These are phyloP conservation scores for Reticulascus tulasneorum DNA, from an alignment of 2,329 filamentous ascomycete genomes.

Conservation along the genomic window DNA sequence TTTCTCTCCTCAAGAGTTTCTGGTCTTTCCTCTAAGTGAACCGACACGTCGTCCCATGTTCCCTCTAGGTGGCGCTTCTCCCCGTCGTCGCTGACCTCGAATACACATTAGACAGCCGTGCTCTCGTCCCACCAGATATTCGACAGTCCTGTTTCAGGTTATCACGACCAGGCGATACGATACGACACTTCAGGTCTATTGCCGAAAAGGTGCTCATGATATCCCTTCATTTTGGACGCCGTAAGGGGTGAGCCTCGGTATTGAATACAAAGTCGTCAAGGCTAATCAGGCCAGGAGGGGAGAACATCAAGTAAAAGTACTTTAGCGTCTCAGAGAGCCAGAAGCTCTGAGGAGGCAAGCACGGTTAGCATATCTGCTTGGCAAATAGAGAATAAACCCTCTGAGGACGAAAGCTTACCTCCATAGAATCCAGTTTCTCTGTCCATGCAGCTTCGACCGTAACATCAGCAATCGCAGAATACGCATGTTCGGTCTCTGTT, in stretches of 20 bases:
- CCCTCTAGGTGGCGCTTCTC: too few species aligned
- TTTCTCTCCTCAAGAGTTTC: too few species aligned
- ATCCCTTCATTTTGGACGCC: slow-evolving; percentile 5
- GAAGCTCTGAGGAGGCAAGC: slow-evolving; percentile 49
- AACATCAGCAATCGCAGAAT: slow-evolving; percentile 45
- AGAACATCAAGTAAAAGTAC: slow-evolving; percentile 71
- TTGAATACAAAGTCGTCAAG: slow-evolving; percentile 65
- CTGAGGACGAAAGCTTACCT: slow-evolving; percentile 22
- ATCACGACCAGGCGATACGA: too few species aligned
- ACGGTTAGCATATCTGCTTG: neutral
- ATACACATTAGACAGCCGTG: too few species aligned
- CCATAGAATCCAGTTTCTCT: slow-evolving; percentile 34
- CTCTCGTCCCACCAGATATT: too few species aligned
- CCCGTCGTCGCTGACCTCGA: too few species aligned
- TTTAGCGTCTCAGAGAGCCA: slow-evolving; percentile 73
- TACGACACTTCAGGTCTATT: too few species aligned
- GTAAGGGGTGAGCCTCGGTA: slow-evolving; percentile 47
- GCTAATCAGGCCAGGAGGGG: slow-evolving; percentile 57
- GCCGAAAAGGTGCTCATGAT: too few species aligned
- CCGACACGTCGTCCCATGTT: too few species aligned
- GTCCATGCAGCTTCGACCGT: slow-evolving; percentile 45
- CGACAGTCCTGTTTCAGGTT: too few species aligned
- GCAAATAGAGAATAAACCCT: slow-evolving; percentile 10
- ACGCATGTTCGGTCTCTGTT: slow-evolving; percentile 43
- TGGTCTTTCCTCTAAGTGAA: too few species aligned